Base-by-base conservation (phyloP, 2,329 filamentous ascomycete species). In the Arthrinium puccinioides region DNA sequence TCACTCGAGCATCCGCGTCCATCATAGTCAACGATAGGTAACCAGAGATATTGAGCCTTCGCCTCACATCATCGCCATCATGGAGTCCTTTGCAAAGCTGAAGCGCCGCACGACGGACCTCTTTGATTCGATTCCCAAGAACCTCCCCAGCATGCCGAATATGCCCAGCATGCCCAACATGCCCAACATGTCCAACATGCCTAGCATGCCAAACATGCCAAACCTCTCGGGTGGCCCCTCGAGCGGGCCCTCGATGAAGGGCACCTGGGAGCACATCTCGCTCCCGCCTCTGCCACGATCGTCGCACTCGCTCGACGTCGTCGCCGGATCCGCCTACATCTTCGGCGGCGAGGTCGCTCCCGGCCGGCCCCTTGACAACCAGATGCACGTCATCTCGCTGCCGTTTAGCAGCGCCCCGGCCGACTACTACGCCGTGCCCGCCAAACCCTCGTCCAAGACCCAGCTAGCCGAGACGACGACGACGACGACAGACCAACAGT, bases 281-380 rank as follows among this genome's bases (percentile, higher is more conserved):
- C 53, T 74, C 23, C 69, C 73, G 4, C 46, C 66, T 1, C 68
- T 88, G 7, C 76, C 77, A 26, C 79, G 85, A 37, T 90, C 86
- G 2, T 88, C 85, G 1, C 86, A 92, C 53, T 73, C 76, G 4
- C 56, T 88, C 47, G 72, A 84, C 29, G 66, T 82, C 27, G 59
- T 82, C 16, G 65, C 63, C 31, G 63, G 70, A 11, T 69, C 64
- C n/a, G 70, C 74, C 30, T 69, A 68, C 57, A 69, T 94, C 50
- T 94, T 88, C 53, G 87, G 87, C 42, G 87, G 87, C 47, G 86
- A 92, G 57, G 60, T 80, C 40, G 34, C 67, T 31, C 72, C 82
- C 4, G 70, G 79, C 32, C 64, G 84, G 52, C 81, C 82, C 6
- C 71, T 82, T 39, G 84, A 88, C 61, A 86, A 87, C 53, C 69